phyloP scores from a whole-genome alignment of 2,329 filamentous ascomycete species.

The Tolypocladium tundrense region DNA sequence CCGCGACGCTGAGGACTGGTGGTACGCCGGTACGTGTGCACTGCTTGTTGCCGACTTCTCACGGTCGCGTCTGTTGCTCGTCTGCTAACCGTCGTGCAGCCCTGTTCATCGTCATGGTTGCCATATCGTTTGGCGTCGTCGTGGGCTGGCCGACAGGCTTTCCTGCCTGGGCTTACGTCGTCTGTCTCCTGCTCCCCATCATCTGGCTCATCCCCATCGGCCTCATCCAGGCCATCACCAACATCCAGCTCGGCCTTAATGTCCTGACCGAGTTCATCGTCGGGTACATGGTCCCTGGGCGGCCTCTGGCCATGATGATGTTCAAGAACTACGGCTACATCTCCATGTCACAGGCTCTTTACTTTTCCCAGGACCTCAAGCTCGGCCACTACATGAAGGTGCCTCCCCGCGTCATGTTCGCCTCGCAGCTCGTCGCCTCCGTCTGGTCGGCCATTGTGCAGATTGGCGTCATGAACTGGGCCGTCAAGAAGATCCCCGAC shows the following conservation, averaged over 20 bases:
- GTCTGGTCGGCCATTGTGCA: slow-evolving; percentile 53
- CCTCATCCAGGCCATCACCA: slow-evolving; percentile 51
- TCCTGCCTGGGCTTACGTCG: slow-evolving; percentile 46
- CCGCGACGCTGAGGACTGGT: slow-evolving; percentile 48
- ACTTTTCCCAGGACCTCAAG: slow-evolving; percentile 57
- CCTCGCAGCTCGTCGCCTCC: slow-evolving; percentile 47
- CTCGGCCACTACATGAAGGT: slow-evolving; percentile 60
- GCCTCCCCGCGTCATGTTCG: slow-evolving; percentile 52
- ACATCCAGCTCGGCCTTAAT: slow-evolving; percentile 56
- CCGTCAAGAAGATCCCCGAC: slow-evolving; percentile 48
- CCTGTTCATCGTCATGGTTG: slow-evolving; percentile 43
- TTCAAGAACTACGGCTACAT: slow-evolving; percentile 68
- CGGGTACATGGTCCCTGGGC: slow-evolving; percentile 63
- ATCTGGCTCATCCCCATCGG: slow-evolving; percentile 52
- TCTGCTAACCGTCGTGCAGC: slow-evolving; percentile 11
- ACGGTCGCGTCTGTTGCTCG: too few relatives aligned
- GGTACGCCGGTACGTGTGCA: slow-evolving; percentile 41
- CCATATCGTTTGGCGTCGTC: slow-evolving; percentile 43
- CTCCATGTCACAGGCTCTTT: slow-evolving; percentile 55
- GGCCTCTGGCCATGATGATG: slow-evolving; percentile 65
- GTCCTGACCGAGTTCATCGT: slow-evolving; percentile 65
- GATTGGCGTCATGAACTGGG: slow-evolving; percentile 57
- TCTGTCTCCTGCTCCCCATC: slow-evolving; percentile 47
- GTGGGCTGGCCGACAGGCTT: slow-evolving; percentile 46
- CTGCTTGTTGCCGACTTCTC: slow-evolving; percentile 15